Conservation (phyloP, 2,329 filamentous ascomycete species). For the Daldinia sp. region DNA sequence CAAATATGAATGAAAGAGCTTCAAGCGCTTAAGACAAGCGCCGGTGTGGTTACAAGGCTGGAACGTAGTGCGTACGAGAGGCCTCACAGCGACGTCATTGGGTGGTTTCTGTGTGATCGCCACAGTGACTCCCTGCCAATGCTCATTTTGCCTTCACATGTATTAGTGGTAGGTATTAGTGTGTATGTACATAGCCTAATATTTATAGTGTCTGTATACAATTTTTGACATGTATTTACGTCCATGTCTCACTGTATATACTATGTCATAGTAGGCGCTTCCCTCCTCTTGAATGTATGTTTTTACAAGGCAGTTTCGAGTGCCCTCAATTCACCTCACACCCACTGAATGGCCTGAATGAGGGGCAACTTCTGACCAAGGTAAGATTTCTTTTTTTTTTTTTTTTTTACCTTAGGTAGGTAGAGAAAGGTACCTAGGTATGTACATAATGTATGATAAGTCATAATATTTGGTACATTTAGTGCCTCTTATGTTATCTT, state of each 20-base stretch:
- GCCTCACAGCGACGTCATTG: conserved; percentile 51
- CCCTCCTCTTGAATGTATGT: not conserved
- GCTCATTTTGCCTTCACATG: not conserved
- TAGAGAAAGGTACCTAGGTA: not conserved
- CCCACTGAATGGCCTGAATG: not conserved
- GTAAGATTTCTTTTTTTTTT: not conserved
- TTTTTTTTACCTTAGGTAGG: not conserved
- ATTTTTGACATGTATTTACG: not conserved
- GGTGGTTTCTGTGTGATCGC: conserved; percentile 39
- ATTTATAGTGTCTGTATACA: not conserved
- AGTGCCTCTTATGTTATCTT: conserved; percentile 1
- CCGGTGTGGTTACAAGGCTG: conserved; percentile 43
- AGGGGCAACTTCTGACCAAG: not conserved
- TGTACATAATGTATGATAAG: not conserved
- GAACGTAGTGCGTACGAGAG: conserved; percentile 41
- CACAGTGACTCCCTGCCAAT: conserved; percentile 28
- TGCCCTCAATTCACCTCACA: not conserved
- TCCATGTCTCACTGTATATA: no score
- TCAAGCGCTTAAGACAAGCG: conserved; percentile 44
- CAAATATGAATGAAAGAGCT: conserved; percentile 26
- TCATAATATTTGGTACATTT: not conserved
- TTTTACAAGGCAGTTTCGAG: not conserved
- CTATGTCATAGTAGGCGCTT: not conserved
- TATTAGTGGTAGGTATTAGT: conserved; percentile 4
- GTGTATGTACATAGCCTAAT: no score